These are phyloP conservation scores for apple (Malus domestica) DNA, from an alignment of 306 rosid genomes.

Conservation along the genomic window DNA sequence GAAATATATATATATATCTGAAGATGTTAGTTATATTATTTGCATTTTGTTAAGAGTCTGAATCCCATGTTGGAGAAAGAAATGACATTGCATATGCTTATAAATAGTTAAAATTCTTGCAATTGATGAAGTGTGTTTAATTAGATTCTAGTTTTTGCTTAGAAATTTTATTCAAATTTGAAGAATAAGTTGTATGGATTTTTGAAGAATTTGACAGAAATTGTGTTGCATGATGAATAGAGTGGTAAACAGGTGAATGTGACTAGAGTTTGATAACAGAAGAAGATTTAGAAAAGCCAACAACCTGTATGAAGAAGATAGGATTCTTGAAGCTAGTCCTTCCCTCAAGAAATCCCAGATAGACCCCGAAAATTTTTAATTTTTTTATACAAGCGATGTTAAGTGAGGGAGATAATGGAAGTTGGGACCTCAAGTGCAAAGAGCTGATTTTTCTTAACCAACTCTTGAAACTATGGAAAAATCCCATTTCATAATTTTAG, in stretches of 20 bases:
- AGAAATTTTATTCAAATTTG: background rate
- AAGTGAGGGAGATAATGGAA: too few species aligned
- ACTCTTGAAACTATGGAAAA: background rate
- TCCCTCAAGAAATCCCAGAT: constrained; percentile 25
- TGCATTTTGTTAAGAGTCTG: background rate
- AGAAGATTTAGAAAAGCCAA: constrained; percentile 46
- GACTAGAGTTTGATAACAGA: constrained; percentile 19
- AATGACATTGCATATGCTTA: too few species aligned
- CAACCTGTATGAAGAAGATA: constrained; percentile 53
- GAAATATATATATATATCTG: too few species aligned
- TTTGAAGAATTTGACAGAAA: background rate
- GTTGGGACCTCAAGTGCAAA: too few species aligned
- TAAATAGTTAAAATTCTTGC: too few species aligned
- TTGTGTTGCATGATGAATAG: background rate
- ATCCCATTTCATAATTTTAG: background rate
- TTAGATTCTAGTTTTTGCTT: background rate
- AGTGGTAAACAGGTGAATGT: constrained; percentile 24
- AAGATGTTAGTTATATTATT: background rate
- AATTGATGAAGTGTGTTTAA: background rate
- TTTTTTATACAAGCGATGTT: too few species aligned
- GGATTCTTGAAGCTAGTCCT: constrained; percentile 23
- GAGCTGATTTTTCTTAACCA: background rate
- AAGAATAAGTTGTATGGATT: background rate
- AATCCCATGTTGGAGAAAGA: too few species aligned
- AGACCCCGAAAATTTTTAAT: too few species aligned